Base-by-base conservation (phyloP, 164 flowering plant species). In the Kalanchoe fedtschenkoi region DNA sequence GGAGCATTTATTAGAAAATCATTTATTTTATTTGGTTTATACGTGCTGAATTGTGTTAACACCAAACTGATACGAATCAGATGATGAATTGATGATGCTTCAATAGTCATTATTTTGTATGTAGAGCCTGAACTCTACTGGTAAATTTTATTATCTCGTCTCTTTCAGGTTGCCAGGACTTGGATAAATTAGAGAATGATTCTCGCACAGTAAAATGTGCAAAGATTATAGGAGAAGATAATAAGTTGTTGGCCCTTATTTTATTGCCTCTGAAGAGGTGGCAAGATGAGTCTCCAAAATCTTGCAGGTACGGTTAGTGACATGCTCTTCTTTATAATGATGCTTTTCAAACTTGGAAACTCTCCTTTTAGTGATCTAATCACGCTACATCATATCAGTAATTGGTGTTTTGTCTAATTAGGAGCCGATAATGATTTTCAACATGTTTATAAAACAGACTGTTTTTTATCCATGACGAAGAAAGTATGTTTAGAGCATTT, bases 181-280 rank as follows among this genome's bases (percentile, higher is more conserved):
- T 91, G 71, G 89, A 95, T 74, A 79, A 70, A 68, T 65, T 95
- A 69, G 99, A 89, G 67, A 84, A 70, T 69, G 86, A 76, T 59
- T 91, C 97, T 24, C 86, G 88, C 33, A 83, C 90, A 1, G 81
- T 85, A 43, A 83, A 86, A 72, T 96, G 99, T 71, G 99, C 99
- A 57, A 77, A 77, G 62, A 56, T 69, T 57, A 84, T 95, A 63
- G 80, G 82, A 64, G 84, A 91, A 73, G 96, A 95, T 68, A 80
- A 69, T 67, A 88, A 89, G 75, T 81, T 88, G 54, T 37, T 89
- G 39, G 47, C 80, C 24, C 72, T 72, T 65, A 63, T 89, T 63
- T 71, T 91, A 79, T 64, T 65, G 47, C 96, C 93, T n/a, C 19
- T 91, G n/a, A 86, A 76, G 71, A 75, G 56, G 30, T 83, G 81